Evolutionary conservation across 352 stramenopile genomes (phyloP).

Genomic region (Phytophthora cryptogea): DNA sequence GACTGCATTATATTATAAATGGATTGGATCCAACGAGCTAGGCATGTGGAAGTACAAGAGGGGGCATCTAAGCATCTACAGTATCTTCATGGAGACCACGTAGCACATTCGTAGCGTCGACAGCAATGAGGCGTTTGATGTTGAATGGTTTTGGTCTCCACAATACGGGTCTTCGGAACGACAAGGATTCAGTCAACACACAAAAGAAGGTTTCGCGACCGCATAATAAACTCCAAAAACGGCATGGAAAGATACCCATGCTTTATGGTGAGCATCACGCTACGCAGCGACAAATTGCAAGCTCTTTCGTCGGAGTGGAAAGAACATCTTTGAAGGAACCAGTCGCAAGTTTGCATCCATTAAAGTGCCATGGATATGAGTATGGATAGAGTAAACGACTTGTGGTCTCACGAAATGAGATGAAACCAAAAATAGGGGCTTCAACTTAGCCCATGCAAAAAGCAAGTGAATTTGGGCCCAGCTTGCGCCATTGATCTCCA

Average conservation of each 20-base stretch:
- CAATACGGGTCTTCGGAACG: background rate
- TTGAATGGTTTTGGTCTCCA: background rate
- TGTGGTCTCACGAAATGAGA: background rate
- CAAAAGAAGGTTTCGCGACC: background rate
- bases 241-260: background rate
- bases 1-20: constrained; percentile 1
- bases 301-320: no score
- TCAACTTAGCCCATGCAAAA: constrained; percentile 19
- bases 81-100: background rate
- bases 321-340: no score
- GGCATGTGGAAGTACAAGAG: background rate
- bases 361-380: no score
- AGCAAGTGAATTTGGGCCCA: background rate
- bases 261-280: no score
- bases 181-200: background rate
- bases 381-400: no score
- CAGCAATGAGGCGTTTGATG: background rate
- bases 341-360: no score
- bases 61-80: background rate
- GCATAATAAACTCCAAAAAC: background rate
- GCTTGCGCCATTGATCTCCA: no score
- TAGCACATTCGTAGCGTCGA: no score
- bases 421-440: constrained; percentile 3
- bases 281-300: no score
- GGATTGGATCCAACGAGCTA: background rate